Base-by-base conservation (phyloP, 352 stramenopile species). In the Globisporangium carolinianum region DNA sequence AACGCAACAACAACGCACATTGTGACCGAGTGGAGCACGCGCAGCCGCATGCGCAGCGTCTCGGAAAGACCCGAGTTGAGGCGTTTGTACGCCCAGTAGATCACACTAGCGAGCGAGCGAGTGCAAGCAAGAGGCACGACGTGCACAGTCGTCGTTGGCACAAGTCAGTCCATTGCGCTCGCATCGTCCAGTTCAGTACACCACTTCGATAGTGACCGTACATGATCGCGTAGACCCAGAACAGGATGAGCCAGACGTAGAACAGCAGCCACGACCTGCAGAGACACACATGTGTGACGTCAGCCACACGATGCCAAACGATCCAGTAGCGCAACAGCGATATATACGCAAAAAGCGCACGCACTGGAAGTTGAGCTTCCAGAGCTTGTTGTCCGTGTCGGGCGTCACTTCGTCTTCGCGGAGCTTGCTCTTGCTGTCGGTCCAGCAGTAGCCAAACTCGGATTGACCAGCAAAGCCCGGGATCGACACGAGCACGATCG, bases 371-470 rank as follows among this genome's bases (percentile, higher is more conserved):
- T 94, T 94, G 47, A 91, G 69, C 58, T 89, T 87, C 84, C 84
- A 94, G 5, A 94, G 80, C 53, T 14, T 67, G 77, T 15, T 63
- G 55, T 42, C 61, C 61, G 10, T 52, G 50, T 43, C 1, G 39
- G 4, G 3, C 11, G n/a, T 45, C 42, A 7, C 61, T 7, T 63
- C 51, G 3, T 73, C 62, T 14, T 42, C 52, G 10, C 62, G 48
- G 10, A 85, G 51, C 57, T 86, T 86, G 62, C 78, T 83, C 53
- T 84, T 77, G 52, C 81, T 90, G 43, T 76, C 67, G 9, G 83
- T 89, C 84, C 81, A 94, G 66, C 84, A 94, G 52, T 92, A 94
- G 18, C 79, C 79, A 58, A 92, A 94, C 66, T 91, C 81, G 4
- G 84, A 94, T 48, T 79, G 58, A 4, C 82, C 84, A 15, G 82